Percentiles rank a stretch among this genome's conserved stretches.
These are phyloP conservation scores for Trichoderma citrinoviride DNA, from an alignment of 2,329 filamentous ascomycete species.

Conservation along the genomic window DNA sequence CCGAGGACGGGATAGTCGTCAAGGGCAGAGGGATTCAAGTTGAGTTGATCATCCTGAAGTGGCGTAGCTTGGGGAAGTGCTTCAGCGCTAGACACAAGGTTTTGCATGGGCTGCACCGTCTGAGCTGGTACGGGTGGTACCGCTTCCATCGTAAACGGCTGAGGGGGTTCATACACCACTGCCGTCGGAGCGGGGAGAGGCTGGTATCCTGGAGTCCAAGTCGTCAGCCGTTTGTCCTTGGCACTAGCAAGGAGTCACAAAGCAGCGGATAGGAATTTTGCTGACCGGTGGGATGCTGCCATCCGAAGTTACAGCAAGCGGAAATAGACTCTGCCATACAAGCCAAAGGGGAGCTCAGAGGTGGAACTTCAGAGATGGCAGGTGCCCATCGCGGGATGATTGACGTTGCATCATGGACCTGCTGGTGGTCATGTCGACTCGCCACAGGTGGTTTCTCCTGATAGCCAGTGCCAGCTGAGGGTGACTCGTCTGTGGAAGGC, in stretches of 20 bases:
- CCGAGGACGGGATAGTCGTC: background rate
- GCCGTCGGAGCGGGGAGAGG: conserved; percentile 30
- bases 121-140: conserved; percentile 23
- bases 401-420: conserved; percentile 20
- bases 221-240: background rate
- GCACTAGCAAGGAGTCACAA: background rate
- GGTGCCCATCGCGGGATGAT: conserved; percentile 22
- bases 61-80: background rate
- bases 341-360: conserved; percentile 30
- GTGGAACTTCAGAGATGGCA: conserved; percentile 26
- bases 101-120: background rate
- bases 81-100: background rate
- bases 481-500: conserved; percentile 20
- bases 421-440: conserved; percentile 26
- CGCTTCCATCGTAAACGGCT: conserved; percentile 35
- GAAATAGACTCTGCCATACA: conserved; percentile 35
- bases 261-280: background rate
- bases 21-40: background rate
- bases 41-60: background rate
- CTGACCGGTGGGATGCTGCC: conserved; percentile 35
- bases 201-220: conserved; percentile 36
- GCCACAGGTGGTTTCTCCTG: conserved; percentile 34
- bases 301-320: conserved; percentile 33
- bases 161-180: conserved; percentile 32
- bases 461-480: conserved; percentile 30